Conservation (phyloP, 768 basidiomycete species). For the Termitomyces sp. region DNA sequence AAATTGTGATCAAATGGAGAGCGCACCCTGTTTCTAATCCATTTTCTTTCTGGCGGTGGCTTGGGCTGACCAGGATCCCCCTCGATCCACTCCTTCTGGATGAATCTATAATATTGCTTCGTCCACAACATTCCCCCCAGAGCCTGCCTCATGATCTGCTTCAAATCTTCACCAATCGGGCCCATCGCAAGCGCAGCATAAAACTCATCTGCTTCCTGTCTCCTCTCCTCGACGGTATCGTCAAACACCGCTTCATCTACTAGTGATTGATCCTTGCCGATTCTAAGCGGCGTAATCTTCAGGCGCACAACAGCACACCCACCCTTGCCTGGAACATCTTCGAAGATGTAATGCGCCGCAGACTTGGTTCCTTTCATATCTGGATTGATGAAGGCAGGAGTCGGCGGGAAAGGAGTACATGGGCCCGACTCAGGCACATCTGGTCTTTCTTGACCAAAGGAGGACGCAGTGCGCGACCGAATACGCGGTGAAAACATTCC, state of each 20-base stretch:
- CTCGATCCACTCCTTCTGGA: slow-evolving; percentile 94
- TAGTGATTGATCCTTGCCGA: slow-evolving; percentile 74
- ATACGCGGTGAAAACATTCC: slow-evolving; percentile 46
- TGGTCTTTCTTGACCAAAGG: slow-evolving; percentile 33
- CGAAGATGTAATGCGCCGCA: slow-evolving; percentile 88
- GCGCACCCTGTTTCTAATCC: slow-evolving; percentile 76
- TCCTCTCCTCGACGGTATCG: slow-evolving; percentile 81
- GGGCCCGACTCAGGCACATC: slow-evolving; percentile 50
- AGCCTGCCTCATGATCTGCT: slow-evolving; percentile 96
- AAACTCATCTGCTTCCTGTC: slow-evolving; percentile 95
- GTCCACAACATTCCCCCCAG: slow-evolving; percentile 98
- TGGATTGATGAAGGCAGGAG: slow-evolving; percentile 75
- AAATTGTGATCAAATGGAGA: neutral
- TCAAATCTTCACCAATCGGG: slow-evolving; percentile 87
- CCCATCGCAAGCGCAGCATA: slow-evolving; percentile 79
- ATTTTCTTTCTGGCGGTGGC: slow-evolving; percentile 86
- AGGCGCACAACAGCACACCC: slow-evolving; percentile 94
- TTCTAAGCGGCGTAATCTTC: slow-evolving; percentile 79
- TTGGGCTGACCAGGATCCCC: slow-evolving; percentile 95
- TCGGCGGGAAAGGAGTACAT: slow-evolving; percentile 55
- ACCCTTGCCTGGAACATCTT: slow-evolving; percentile 82
- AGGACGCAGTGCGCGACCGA: slow-evolving; percentile 46
- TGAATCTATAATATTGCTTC: slow-evolving; percentile 95
- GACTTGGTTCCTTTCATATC: slow-evolving; percentile 86
- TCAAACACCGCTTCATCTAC: slow-evolving; percentile 91